Percentiles rank a stretch among this genome's conserved stretches.
Conservation (phyloP, 306 rosid genomes). For the Begonia fuchsioides region DNA sequence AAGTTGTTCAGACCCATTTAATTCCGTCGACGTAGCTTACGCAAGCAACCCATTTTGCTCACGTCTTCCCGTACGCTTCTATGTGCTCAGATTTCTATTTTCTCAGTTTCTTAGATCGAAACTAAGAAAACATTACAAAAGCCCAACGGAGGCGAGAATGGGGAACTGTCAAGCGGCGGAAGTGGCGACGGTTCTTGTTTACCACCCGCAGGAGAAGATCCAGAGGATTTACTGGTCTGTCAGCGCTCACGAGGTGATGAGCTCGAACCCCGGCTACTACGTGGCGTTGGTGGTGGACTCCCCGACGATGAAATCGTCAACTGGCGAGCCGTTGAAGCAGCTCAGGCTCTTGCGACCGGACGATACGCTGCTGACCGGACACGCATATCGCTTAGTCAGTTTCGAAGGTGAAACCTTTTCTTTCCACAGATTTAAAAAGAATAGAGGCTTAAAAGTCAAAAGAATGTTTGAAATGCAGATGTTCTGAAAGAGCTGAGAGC, state of each 20-base stretch:
- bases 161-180: constrained; percentile 96
- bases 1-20: too few species aligned
- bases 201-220: constrained; percentile 49
- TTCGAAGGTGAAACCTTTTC: constrained; percentile 49
- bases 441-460: too few species aligned
- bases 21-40: too few species aligned
- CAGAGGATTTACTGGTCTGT: constrained; percentile 79
- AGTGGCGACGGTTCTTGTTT: constrained; percentile 70
- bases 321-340: constrained; percentile 45
- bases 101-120: too few species aligned
- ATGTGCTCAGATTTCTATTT: too few species aligned
- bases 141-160: constrained; percentile 15
- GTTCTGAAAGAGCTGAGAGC: constrained; percentile 86
- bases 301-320: constrained; percentile 28
- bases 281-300: constrained; percentile 55
- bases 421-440: too few species aligned
- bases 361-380: constrained; percentile 70
- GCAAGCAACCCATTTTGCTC: too few species aligned
- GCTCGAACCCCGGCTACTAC: constrained; percentile 68
- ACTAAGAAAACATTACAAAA: too few species aligned
- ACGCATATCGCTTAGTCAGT: constrained; percentile 63
- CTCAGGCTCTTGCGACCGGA: constrained; percentile 85
- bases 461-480: constrained; percentile 18
- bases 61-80: too few species aligned
- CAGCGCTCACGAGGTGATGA: constrained; percentile 60